Evolutionary conservation across 2,329 filamentous ascomycete species (phyloP).

Genomic region (Xylaria hypoxylon): DNA sequence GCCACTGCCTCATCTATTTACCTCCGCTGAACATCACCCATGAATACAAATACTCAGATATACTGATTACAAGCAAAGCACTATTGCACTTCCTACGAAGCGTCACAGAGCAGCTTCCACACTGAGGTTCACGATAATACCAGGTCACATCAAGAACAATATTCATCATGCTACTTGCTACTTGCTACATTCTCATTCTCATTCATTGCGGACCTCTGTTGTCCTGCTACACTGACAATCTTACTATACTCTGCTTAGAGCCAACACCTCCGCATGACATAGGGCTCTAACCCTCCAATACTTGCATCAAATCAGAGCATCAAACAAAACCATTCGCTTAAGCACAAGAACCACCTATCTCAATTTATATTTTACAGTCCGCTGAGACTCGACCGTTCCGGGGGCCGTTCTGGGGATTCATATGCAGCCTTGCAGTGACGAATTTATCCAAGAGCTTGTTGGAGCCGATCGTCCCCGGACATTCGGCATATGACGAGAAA

Average conservation of each 20-base stretch:
- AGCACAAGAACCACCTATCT: not conserved
- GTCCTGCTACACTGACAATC: not conserved
- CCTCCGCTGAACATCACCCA: not conserved
- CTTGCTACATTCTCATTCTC: too few species aligned
- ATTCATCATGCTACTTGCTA: not conserved
- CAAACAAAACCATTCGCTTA: not conserved
- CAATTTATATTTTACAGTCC: not conserved
- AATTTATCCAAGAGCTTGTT: constrained; percentile 43
- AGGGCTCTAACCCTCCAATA: not conserved
- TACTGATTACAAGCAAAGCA: not conserved
- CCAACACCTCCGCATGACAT: too few species aligned
- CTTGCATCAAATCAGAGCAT: not conserved
- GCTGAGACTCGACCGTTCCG: not conserved
- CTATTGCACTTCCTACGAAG: not conserved
- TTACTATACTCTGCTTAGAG: not conserved
- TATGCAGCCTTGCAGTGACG: constrained; percentile 47
- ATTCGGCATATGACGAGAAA: constrained; percentile 49
- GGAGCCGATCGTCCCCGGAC: constrained; percentile 44
- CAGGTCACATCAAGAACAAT: not conserved
- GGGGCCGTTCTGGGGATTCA: not conserved
- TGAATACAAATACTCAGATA: not conserved
- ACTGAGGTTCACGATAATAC: not conserved
- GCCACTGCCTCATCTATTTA: not conserved
- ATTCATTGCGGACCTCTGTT: not conserved
- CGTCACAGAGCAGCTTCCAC: not conserved